Percentiles rank a stretch among this genome's conserved stretches.
Conservation (phyloP, 305 asterid genomes). For the Fraxinus sp. region DNA sequence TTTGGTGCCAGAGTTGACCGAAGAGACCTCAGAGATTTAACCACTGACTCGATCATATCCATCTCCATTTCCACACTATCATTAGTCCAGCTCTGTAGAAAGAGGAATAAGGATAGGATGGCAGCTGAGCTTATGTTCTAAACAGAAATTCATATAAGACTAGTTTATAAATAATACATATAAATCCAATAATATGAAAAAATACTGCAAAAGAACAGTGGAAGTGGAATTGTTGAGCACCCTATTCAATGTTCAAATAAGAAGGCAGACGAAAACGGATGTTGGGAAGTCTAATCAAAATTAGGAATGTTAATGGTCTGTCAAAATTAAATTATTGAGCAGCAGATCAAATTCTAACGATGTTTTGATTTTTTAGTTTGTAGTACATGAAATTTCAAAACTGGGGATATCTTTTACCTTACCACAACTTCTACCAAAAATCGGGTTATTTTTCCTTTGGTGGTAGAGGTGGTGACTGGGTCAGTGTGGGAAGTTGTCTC, state of each 20-base stretch:
- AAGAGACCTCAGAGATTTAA: slow-evolving; percentile 71
- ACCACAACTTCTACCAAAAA: slow-evolving; percentile 19
- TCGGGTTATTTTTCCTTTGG: not conserved
- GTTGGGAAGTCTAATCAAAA: not conserved
- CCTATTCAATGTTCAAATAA: not conserved
- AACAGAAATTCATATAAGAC: not conserved
- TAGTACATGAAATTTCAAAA: not conserved
- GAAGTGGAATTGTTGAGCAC: not conserved
- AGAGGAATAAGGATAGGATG: not conserved
- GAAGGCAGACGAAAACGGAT: not conserved
- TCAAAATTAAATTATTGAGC: not conserved
- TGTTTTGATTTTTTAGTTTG: not conserved
- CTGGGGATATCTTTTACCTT: not conserved
- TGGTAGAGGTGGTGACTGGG: not conserved
- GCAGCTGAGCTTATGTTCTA: not conserved
- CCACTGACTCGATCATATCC: slow-evolving; percentile 64
- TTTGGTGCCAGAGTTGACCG: slow-evolving; percentile 64
- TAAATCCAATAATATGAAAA: slow-evolving; percentile 3
- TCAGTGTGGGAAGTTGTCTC: not conserved
- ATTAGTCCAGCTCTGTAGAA: slow-evolving; percentile 69
- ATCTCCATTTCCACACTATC: slow-evolving; percentile 70
- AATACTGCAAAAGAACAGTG: not conserved
- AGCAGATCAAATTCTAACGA: not conserved
- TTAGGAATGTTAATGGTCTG: not conserved
- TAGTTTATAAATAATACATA: not conserved